These are phyloP conservation scores for Sonneratia alba DNA, from an alignment of 345 rosid genomes.

Conservation along the genomic window DNA sequence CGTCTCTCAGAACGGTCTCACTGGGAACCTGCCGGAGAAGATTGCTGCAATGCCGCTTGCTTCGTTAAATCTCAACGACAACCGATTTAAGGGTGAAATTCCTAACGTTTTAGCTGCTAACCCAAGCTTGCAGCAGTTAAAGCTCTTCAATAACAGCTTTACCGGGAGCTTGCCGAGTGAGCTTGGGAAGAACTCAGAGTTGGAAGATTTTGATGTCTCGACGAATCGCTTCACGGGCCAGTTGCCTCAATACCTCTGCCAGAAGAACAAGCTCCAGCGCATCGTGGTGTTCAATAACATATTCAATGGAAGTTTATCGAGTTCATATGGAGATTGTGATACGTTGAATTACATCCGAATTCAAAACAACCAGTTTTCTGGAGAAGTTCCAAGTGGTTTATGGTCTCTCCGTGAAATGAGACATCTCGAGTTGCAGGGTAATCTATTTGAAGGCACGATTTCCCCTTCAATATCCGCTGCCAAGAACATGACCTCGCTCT, in stretches of 20 bases:
- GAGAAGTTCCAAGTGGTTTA: slow-evolving; percentile 30
- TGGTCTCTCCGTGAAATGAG: slow-evolving; percentile 40
- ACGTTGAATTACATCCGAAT: slow-evolving; percentile 38
- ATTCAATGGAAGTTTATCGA: slow-evolving; percentile 43
- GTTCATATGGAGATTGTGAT: slow-evolving; percentile 40
- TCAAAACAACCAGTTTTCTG: slow-evolving; percentile 40
- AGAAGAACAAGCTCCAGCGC: slow-evolving; percentile 24
- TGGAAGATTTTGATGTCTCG: slow-evolving; percentile 55
- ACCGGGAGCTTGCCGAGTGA: slow-evolving; percentile 42
- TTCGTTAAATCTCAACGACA: slow-evolving; percentile 50
- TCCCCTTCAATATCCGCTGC: slow-evolving; percentile 32
- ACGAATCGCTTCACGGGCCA: slow-evolving; percentile 44
- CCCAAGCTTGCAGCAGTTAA: slow-evolving; percentile 33
- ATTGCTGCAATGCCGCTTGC: slow-evolving; percentile 33
- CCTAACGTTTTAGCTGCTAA: slow-evolving; percentile 40
- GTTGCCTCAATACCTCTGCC: slow-evolving; percentile 51
- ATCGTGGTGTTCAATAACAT: slow-evolving; percentile 38
- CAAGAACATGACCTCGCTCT: slow-evolving; percentile 16
- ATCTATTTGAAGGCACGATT: slow-evolving; percentile 45
- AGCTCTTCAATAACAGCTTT: slow-evolving; percentile 72
- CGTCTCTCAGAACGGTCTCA: slow-evolving; percentile 54
- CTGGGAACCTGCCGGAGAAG: slow-evolving; percentile 36
- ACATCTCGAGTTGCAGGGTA: slow-evolving; percentile 34
- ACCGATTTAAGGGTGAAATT: slow-evolving; percentile 42
- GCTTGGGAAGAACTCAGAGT: slow-evolving; percentile 40